Evolutionary conservation across 352 stramenopile genomes (phyloP).

Genomic region (Phytophthora chlamydospora): DNA sequence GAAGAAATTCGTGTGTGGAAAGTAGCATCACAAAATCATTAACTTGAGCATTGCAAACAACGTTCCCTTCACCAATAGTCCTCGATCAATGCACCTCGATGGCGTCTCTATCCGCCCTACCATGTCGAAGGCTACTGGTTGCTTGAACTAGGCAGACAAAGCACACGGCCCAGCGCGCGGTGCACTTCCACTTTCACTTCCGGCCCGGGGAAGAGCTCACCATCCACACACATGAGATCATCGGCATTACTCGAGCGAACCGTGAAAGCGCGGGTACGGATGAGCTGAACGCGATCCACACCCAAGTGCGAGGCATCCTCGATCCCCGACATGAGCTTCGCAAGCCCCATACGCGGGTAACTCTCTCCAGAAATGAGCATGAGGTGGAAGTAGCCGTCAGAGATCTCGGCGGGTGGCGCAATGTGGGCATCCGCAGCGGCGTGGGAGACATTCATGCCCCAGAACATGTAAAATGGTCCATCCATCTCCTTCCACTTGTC

Average conservation of each 20-base stretch:
- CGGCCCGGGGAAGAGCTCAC: conserved; percentile 56
- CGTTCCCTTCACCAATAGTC: not conserved
- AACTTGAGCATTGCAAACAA: too few species aligned
- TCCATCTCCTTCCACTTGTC: conserved; percentile 48
- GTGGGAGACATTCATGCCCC: conserved; percentile 65
- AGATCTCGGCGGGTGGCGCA: conserved; percentile 47
- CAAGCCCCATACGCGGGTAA: conserved; percentile 44
- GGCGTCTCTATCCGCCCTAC: conserved; percentile 13
- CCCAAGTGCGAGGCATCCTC: conserved; percentile 59
- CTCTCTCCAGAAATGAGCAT: conserved; percentile 53
- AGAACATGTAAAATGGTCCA: conserved; percentile 65
- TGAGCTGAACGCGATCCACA: conserved; percentile 46
- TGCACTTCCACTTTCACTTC: conserved; percentile 58
- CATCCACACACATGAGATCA: conserved; percentile 68
- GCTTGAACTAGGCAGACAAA: conserved; percentile 34
- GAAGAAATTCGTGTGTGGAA: conserved; percentile 26
- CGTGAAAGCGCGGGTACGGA: conserved; percentile 69
- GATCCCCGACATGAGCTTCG: conserved; percentile 56
- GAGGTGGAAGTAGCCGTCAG: conserved; percentile 70
- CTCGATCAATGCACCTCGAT: conserved; percentile 9
- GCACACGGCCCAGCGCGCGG: conserved; percentile 48
- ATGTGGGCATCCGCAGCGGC: conserved; percentile 50
- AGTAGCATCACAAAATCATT: not conserved
- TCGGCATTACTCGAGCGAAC: conserved; percentile 35
- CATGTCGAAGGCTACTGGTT: conserved; percentile 7